These are phyloP conservation scores for Thraustotheca clavata DNA, from an alignment of 352 stramenopile genomes.

Conservation along the genomic window DNA sequence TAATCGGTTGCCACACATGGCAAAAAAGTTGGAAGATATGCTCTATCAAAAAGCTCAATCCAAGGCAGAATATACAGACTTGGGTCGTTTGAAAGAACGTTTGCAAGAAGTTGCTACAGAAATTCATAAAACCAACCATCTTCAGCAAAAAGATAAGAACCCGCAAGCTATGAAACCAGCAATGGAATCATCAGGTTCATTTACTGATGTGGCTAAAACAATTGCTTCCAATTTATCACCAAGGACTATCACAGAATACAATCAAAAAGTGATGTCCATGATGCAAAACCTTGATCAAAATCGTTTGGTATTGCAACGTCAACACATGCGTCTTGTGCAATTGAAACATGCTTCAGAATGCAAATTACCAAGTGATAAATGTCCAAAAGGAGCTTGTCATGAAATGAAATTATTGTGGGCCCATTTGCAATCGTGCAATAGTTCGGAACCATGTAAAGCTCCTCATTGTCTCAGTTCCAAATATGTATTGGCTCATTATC, in stretches of 20 bases:
- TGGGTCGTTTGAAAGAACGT: conserved; percentile 65
- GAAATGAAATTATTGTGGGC: conserved; percentile 18
- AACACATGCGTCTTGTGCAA: conserved; percentile 28
- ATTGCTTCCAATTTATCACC: conserved; percentile 17
- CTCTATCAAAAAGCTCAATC: conserved; percentile 55
- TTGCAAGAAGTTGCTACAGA: conserved; percentile 64
- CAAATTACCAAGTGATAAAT: conserved; percentile 14
- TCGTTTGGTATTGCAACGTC: conserved; percentile 74
- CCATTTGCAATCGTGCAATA: conserved; percentile 12
- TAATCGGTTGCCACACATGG: conserved; percentile 85
- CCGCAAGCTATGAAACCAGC: background rate
- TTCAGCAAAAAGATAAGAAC: background rate
- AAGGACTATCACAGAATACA: conserved; percentile 18
- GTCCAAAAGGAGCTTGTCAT: background rate
- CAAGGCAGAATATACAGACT: conserved; percentile 78
- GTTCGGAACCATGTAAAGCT: conserved; percentile 8
- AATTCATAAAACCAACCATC: conserved; percentile 20
- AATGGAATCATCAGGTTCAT: background rate
- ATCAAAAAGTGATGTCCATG: conserved; percentile 21
- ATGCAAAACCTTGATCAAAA: conserved; percentile 20
- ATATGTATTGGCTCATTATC: conserved; percentile 21
- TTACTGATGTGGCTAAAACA: conserved; percentile 5
- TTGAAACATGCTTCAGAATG: conserved; percentile 15
- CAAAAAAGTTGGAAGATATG: conserved; percentile 79
- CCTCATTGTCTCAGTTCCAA: conserved; percentile 21